Evolutionary conservation across 2,329 filamentous ascomycete species (phyloP).

Genomic region (Penicillium sp.): DNA sequence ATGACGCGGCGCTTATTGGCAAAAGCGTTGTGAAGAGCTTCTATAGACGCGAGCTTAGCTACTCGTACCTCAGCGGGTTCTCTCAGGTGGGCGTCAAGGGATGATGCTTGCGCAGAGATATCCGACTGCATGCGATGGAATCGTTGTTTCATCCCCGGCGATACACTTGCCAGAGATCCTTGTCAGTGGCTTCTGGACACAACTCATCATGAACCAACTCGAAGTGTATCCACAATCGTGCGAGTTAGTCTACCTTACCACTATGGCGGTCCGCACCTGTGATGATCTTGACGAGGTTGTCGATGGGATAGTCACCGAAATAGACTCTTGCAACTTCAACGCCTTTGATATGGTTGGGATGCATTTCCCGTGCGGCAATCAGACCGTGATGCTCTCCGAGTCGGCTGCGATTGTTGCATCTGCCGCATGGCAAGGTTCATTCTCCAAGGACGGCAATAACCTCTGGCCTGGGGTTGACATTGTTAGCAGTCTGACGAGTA

Average conservation of each 20-base stretch:
- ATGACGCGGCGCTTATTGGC: conserved; percentile 11
- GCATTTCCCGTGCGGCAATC: neutral
- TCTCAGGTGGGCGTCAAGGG: conserved; percentile 29
- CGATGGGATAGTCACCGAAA: conserved; percentile 6
- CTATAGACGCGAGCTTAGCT: conserved; percentile 6
- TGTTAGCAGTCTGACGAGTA: conserved; percentile 2
- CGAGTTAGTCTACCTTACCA: conserved; percentile 2
- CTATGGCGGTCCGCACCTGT: neutral
- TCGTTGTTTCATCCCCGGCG: conserved; percentile 28
- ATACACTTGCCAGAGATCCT: conserved; percentile 16
- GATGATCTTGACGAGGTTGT: neutral
- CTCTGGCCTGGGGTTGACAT: conserved; percentile 5
- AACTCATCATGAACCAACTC: conserved; percentile 15
- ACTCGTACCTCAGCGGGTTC: conserved; percentile 24
- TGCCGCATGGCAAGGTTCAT: conserved; percentile 7
- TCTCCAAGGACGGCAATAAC: neutral
- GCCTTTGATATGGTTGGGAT: conserved; percentile 5
- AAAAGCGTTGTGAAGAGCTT: conserved; percentile 14
- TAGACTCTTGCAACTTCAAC: conserved; percentile 7
- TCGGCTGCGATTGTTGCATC: conserved; percentile 2
- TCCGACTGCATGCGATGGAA: conserved; percentile 31
- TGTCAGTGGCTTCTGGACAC: conserved; percentile 4
- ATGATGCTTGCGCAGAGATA: conserved; percentile 25
- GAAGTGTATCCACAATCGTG: conserved; percentile 11
- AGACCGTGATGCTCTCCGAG: neutral